Percentiles rank a stretch among this genome's conserved stretches.
These are phyloP conservation scores for Medicago lupulina DNA, from an alignment of 306 rosid genomes.

Conservation along the genomic window DNA sequence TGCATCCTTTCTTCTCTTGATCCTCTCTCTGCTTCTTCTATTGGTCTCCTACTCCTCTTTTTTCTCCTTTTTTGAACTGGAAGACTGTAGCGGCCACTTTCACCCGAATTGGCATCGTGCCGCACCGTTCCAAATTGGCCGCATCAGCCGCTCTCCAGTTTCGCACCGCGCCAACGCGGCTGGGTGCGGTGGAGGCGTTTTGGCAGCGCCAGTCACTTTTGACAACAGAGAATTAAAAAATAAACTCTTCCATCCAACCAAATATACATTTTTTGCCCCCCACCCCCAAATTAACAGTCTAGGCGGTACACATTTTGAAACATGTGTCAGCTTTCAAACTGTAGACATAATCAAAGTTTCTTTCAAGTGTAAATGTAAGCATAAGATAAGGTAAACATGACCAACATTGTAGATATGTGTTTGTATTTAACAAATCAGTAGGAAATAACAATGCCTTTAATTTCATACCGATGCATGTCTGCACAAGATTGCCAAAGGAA, in stretches of 20 bases:
- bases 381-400: conserved; percentile 34
- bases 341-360: conserved; percentile 26
- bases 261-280: neutral
- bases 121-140: too few relatives aligned
- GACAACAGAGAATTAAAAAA: neutral
- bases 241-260: neutral
- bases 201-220: too few relatives aligned
- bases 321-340: conserved; percentile 29
- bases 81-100: too few relatives aligned
- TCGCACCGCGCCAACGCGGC: too few relatives aligned
- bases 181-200: too few relatives aligned
- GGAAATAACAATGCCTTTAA: conserved; percentile 4
- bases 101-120: too few relatives aligned
- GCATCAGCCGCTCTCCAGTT: too few relatives aligned
- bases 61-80: too few relatives aligned
- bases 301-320: neutral
- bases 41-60: too few relatives aligned
- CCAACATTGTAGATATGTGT: conserved; percentile 24
- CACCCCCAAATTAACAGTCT: neutral
- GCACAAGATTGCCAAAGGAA: conserved; percentile 75
- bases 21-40: too few relatives aligned
- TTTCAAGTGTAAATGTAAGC: neutral
- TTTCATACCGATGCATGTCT: conserved; percentile 58
- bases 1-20: too few relatives aligned
- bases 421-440: neutral